phyloP scores from a whole-genome alignment of 1,284 basidiomycete genomes.

The Chalciporus piperatoides region DNA sequence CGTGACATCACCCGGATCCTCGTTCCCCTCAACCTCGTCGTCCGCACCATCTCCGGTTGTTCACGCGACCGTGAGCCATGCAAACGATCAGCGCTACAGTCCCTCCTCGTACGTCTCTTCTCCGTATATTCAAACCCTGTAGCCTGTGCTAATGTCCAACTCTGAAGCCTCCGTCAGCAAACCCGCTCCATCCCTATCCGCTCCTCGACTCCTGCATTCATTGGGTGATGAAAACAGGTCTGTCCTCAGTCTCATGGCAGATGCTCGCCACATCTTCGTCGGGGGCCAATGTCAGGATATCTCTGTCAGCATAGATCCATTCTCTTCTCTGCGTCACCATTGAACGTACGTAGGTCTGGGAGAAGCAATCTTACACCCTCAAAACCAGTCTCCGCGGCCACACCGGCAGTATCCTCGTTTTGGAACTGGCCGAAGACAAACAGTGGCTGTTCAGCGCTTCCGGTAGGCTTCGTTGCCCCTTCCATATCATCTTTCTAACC shows the following conservation, averaged over 20 bases:
- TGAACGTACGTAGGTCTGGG: conserved; percentile 66
- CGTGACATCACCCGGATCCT: background rate
- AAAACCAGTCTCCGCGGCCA: conserved; percentile 81
- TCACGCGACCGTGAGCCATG: conserved; percentile 7
- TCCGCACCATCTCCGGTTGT: background rate
- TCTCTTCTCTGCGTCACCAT: background rate
- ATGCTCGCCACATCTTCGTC: conserved; percentile 73
- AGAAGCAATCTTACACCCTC: conserved; percentile 64
- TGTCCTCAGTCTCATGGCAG: conserved; percentile 74
- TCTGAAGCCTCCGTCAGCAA: conserved; percentile 57
- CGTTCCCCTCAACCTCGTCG: background rate
- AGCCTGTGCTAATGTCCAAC: conserved; percentile 12
- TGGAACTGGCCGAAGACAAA: conserved; percentile 74
- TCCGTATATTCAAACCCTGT: background rate
- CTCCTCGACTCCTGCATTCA: conserved; percentile 59
- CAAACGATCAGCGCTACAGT: conserved; percentile 13
- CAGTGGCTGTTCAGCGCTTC: conserved; percentile 86
- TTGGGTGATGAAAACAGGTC: conserved; percentile 67
- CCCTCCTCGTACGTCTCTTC: conserved; percentile 27
- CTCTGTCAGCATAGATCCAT: conserved; percentile 23
- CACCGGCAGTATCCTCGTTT: conserved; percentile 78
- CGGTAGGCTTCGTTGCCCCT: conserved; percentile 39
- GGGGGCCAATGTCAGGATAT: conserved; percentile 80
- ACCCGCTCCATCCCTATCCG: conserved; percentile 38
- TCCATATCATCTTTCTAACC: conserved; percentile 7